Base-by-base conservation (phyloP, 2,329 filamentous ascomycete genomes). In the Penicillium sp. region DNA sequence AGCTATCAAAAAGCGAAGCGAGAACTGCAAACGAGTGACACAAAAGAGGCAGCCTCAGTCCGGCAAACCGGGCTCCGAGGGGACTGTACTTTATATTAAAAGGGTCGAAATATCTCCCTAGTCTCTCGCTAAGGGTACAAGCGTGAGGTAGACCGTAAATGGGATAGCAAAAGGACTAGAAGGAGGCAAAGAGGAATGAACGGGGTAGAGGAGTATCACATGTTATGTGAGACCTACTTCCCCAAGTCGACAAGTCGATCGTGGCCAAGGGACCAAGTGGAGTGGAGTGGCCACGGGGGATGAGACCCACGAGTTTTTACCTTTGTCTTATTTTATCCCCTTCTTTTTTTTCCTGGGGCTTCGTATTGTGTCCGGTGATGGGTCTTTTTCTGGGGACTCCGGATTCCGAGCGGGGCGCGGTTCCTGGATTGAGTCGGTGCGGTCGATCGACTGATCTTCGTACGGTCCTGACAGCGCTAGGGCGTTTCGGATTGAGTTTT, bases 371-470 rank as follows among this genome's bases (percentile, higher is more conserved):
- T 47, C 23, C n/a, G 15, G 23, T 40, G 15, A 39, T 40, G 10
- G 10, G 13, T 20, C 17, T 36, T 17, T 32, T 26, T 39, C 37
- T 49, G 46, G 37, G 37, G 47, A 44, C 39, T 49, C 47, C 47
- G 47, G 47, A 49, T 49, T 49, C 23, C 39, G 23, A 37, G 47
- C 47, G 47, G 47, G 46, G 46, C 40, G 32, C 40, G 32, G 47
- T 49, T 36, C 47, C 47, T 49, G 47, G 33, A 49, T 49, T 21
- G 17, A 23, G 47, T 37, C 20, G 21, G n/a, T 20, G 24, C 24
- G 18, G 24, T 27, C 1, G 47, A 44, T 44, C 40, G 32, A 49
- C 21, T 42, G 47, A 44, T 49, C 39, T 15, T 34, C 47, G 37
- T 17, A 8, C 39, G 34, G n/a, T 32, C 12, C 47, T 42, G 46